Base-by-base conservation (phyloP, 257 asterid genomes). In the Asclepias syriaca region DNA sequence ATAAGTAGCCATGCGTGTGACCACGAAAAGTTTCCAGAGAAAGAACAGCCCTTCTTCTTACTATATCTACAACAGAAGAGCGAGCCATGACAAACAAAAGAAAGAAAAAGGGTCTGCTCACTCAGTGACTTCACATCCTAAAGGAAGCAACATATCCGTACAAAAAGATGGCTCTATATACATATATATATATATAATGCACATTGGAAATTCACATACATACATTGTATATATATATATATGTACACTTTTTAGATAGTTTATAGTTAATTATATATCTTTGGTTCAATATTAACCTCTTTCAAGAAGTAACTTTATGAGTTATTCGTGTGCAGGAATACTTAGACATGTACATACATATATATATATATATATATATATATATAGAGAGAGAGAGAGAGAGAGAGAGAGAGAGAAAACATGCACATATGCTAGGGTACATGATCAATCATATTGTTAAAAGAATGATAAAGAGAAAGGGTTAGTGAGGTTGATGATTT, bases 1-100 rank as follows among this genome's bases (percentile, higher is more conserved):
- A 8, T 8, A 78, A 80, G 77, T 45, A 75, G 78, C 91, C 93
- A 88, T 88, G 92, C 91, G 89, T 88, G 93, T 81, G 96, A 84
- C 87, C 91, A 88, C 83, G 79, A 78, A 80, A 82, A 74, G 85
- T 81, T 77, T 76, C 56, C 78, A 75, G 82, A 34, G 48, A 46
- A 64, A 56, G n/a, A 24, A 11, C 61, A 60, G 5, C 13, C 29
- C 54, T 29, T 68, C 19, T 21, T 57, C 51, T 51, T n/a, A 40
- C 69, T 66, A 55, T 66, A 55, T 18, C 15, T 2, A 50, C 19
- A 14, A 50, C 19, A 50, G 46, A 71, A 57, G 55, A 69, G 43
- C 54, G 16, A 54, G 61, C 61, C 61, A 56, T 21, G 61, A 56
- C 19, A 46, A 51, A 61, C 54, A 45, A 46, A 51, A 61, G 46